Percentiles rank a stretch among this genome's conserved stretches.
These are phyloP conservation scores for Tylopilus plumbeoviolaceoides DNA, from an alignment of 768 basidiomycete genomes.

Conservation along the genomic window DNA sequence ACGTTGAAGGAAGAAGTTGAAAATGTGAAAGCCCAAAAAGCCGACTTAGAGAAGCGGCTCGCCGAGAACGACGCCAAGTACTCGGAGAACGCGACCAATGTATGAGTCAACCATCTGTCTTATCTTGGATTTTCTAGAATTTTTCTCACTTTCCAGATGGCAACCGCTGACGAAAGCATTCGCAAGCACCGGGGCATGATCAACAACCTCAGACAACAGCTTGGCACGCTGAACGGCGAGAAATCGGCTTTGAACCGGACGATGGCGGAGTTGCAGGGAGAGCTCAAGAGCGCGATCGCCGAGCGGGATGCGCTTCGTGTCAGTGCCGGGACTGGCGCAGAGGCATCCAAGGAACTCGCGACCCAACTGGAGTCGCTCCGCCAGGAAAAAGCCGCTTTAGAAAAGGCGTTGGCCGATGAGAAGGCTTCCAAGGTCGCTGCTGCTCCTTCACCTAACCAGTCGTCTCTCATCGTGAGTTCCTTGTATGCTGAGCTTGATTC, in stretches of 20 bases:
- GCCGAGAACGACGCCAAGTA: constrained; percentile 30
- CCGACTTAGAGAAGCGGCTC: constrained; percentile 30
- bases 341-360: constrained; percentile 29
- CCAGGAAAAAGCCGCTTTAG: constrained; percentile 36
- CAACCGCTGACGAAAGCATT: constrained; percentile 41
- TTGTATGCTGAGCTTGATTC: not conserved
- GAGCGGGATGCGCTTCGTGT: constrained; percentile 29
- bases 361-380: constrained; percentile 35
- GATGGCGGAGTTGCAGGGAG: constrained; percentile 21
- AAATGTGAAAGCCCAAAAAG: constrained; percentile 42
- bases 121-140: not conserved
- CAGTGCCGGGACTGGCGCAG: constrained; percentile 9
- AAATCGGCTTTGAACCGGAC: constrained; percentile 29
- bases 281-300: constrained; percentile 25
- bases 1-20: constrained; percentile 71
- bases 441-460: constrained; percentile 21
- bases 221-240: constrained; percentile 24
- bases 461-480: constrained; percentile 32
- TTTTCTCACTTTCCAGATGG: constrained; percentile 30
- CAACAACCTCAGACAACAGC: constrained; percentile 24
- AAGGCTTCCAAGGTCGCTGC: constrained; percentile 27
- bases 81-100: constrained; percentile 30
- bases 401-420: constrained; percentile 37
- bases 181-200: constrained; percentile 31
- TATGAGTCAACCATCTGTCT: constrained; percentile 10